These are phyloP conservation scores for Circinella umbellata DNA, from an alignment of 371 early-diverging fungal genomes.

Conservation along the genomic window DNA sequence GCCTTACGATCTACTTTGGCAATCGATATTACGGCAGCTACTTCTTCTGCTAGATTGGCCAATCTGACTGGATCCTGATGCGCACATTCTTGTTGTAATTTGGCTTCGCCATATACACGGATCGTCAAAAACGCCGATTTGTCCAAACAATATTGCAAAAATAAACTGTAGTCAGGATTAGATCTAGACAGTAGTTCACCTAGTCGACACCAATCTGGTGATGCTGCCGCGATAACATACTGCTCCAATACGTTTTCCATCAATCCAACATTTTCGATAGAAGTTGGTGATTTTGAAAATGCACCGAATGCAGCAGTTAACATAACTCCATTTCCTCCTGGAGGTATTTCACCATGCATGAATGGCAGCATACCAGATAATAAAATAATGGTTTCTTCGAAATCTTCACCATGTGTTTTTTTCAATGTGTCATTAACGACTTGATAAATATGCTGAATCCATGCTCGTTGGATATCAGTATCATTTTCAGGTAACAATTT, in stretches of 20 bases:
- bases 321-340: not conserved
- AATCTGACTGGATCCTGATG: not conserved
- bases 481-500: constrained; percentile 3
- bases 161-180: constrained; percentile 4
- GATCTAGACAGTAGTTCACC: not conserved
- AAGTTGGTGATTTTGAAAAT: not conserved
- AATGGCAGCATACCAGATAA: not conserved
- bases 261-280: not conserved
- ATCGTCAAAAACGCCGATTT: constrained; percentile 11
- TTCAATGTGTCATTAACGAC: not conserved
- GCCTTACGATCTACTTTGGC: constrained; percentile 10
- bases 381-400: constrained; percentile 2
- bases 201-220: constrained; percentile 12
- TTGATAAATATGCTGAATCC: constrained; percentile 11
- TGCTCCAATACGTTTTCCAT: constrained; percentile 12
- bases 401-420: not conserved
- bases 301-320: constrained; percentile 5
- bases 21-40: constrained; percentile 27
- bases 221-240: not conserved
- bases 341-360: not conserved
- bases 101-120: constrained; percentile 13
- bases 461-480: not conserved
- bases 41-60: constrained; percentile 23
- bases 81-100: constrained; percentile 4
- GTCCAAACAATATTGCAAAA: constrained; percentile 21